Evolutionary conservation across 2,329 filamentous ascomycete species (phyloP).

Genomic region (Cordyceps fumosorosea): DNA sequence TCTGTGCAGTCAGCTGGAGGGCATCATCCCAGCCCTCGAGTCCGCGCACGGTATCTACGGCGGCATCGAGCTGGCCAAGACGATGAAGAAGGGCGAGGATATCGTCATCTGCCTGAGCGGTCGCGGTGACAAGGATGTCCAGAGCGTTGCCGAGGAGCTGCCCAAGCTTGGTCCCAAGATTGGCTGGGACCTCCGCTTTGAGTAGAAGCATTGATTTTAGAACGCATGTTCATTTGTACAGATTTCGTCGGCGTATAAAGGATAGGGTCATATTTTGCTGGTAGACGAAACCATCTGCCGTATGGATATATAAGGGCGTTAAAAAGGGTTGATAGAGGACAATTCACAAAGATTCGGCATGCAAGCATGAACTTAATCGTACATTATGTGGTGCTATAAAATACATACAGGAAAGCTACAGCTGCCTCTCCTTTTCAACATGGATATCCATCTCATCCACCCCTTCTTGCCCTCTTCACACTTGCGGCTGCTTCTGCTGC

Average conservation of each 20-base stretch:
- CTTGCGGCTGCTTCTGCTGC: conserved; percentile 6
- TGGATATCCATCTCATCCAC: not conserved
- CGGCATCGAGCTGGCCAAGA: conserved; percentile 84
- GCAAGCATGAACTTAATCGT: not conserved
- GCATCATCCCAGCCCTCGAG: conserved; percentile 94
- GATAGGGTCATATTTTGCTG: not conserved
- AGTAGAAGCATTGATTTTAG: conserved; percentile 19
- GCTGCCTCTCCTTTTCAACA: not conserved
- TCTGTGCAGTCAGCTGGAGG: conserved; percentile 78
- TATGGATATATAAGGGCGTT: not conserved
- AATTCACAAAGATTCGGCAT: not conserved
- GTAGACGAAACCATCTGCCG: not conserved
- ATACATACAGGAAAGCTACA: not conserved
- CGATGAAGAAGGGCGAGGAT: conserved; percentile 81
- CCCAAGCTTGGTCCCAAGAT: conserved; percentile 85
- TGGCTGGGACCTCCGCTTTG: conserved; percentile 63
- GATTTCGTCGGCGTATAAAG: not conserved
- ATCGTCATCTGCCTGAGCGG: conserved; percentile 92
- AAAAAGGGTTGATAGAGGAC: conserved; percentile 1
- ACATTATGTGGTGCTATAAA: conserved; percentile 8
- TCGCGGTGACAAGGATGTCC: conserved; percentile 95
- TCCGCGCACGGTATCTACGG: conserved; percentile 89
- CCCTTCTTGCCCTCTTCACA: conserved; percentile 10
- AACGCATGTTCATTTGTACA: not conserved
- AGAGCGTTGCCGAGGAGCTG: conserved; percentile 93